phyloP scores from a whole-genome alignment of 176 grass and related monocot species.

The Poa pratensis region DNA sequence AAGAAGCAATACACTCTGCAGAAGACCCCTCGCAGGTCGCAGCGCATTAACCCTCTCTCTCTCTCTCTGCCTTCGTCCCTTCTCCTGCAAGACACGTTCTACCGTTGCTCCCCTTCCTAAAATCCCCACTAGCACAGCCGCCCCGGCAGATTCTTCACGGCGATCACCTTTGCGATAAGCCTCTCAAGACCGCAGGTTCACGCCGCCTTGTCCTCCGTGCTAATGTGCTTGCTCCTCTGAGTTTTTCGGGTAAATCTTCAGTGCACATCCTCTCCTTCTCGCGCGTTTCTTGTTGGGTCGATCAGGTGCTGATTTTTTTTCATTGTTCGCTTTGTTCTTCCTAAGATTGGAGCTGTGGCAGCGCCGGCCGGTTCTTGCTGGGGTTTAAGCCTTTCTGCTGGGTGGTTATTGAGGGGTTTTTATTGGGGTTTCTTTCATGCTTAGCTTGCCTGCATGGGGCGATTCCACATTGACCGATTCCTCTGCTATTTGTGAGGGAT shows the following conservation, averaged over 20 bases:
- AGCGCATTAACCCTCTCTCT: neutral
- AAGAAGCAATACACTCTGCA: too few relatives aligned
- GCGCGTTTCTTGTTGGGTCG: neutral
- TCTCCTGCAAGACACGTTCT: constrained; percentile 1
- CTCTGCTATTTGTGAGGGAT: neutral
- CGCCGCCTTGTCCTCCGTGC: neutral
- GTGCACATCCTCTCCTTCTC: neutral
- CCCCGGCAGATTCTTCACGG: neutral
- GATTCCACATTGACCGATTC: neutral
- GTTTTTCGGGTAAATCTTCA: constrained; percentile 13
- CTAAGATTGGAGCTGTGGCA: constrained; percentile 29
- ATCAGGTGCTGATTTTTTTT: neutral
- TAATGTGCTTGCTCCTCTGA: constrained; percentile 25
- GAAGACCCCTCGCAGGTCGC: too few relatives aligned
- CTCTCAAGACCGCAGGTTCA: neutral
- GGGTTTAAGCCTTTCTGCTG: neutral
- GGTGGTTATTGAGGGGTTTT: constrained; percentile 34
- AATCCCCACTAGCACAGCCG: neutral
- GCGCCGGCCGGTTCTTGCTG: neutral
- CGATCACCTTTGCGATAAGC: neutral
- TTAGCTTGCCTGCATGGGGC: constrained; percentile 26
- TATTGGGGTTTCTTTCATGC: constrained; percentile 54
- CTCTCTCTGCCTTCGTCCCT: constrained; percentile 14
- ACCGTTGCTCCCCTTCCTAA: neutral
- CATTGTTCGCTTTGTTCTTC: constrained; percentile 21